Evolutionary conservation across 768 basidiomycete species (phyloP).

Genomic region (Tricholomella constricta): DNA sequence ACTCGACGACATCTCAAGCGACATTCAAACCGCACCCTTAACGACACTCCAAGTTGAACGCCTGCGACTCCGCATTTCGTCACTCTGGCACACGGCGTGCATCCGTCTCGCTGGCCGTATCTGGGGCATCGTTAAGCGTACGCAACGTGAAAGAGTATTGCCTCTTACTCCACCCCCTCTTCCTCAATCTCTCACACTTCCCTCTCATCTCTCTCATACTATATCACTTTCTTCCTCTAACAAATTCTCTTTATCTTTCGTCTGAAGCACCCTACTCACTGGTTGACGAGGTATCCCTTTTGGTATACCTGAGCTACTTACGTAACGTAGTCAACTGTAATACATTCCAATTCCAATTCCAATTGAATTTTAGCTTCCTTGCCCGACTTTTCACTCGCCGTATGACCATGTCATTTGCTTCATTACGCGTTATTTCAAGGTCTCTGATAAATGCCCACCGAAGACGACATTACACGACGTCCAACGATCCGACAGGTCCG

Average conservation of each 20-base stretch:
- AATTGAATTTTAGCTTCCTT: too few species aligned
- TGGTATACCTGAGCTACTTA: neutral
- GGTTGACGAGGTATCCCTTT: neutral
- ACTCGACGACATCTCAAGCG: too few species aligned
- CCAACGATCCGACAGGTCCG: conserved; percentile 8
- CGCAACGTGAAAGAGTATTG: neutral
- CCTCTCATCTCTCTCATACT: too few species aligned
- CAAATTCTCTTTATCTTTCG: too few species aligned
- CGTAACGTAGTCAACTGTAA: neutral
- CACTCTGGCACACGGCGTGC: neutral
- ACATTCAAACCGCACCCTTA: too few species aligned
- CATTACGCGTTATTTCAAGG: conserved; percentile 1
- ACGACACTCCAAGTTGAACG: too few species aligned
- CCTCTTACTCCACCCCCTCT: neutral
- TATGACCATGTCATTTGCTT: conserved; percentile 3
- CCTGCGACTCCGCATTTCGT: neutral
- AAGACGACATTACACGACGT: conserved; percentile 9
- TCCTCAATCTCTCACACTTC: too few species aligned
- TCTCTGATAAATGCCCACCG: neutral
- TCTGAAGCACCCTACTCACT: neutral
- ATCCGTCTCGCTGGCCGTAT: neutral
- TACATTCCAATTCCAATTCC: too few species aligned
- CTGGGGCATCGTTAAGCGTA: neutral
- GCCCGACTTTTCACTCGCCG: neutral
- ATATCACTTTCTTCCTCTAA: too few species aligned